Percentiles rank a stretch among this genome's conserved stretches.
Evolutionary conservation across 352 stramenopile genomes (phyloP).

Genomic region (Saprolegnia parasitica): DNA sequence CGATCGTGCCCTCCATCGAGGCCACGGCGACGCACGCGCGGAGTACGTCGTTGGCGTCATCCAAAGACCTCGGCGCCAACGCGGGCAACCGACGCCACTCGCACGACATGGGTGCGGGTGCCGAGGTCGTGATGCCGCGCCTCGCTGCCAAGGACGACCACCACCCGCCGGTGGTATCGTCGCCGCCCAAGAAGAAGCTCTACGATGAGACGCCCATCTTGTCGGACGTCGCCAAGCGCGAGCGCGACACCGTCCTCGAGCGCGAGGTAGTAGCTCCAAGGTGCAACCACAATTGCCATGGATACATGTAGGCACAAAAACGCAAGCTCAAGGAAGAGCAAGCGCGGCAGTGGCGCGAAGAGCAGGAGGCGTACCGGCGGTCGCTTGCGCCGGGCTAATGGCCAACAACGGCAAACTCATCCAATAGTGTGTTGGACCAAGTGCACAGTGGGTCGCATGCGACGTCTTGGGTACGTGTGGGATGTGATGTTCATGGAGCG

Average conservation of each 20-base stretch:
- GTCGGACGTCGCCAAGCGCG: conserved; percentile 11
- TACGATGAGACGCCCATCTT: conserved; percentile 25
- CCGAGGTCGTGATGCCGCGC: not conserved
- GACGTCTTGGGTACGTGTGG: not conserved
- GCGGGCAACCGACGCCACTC: not conserved
- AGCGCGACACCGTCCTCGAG: conserved; percentile 7
- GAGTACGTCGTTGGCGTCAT: not conserved
- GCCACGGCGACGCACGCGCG: too few species aligned
- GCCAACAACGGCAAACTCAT: not conserved
- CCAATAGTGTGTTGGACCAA: not conserved
- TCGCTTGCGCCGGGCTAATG: not conserved
- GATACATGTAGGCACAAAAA: conserved; percentile 4
- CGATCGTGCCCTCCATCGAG: not conserved
- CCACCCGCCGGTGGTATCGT: not conserved
- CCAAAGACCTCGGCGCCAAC: not conserved
- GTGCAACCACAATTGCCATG: not conserved
- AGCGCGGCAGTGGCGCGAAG: conserved; percentile 19
- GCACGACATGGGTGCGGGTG: not conserved
- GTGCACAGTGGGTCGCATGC: not conserved
- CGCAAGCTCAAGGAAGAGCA: conserved; percentile 8
- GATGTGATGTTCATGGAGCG: not conserved
- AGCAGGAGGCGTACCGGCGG: conserved; percentile 22
- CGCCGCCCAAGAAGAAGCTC: conserved; percentile 2
- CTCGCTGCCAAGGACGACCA: not conserved
- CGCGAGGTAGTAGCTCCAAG: not conserved